Conservation (phyloP, 2,329 filamentous ascomycete genomes). For the Colletotrichum eleusines region DNA sequence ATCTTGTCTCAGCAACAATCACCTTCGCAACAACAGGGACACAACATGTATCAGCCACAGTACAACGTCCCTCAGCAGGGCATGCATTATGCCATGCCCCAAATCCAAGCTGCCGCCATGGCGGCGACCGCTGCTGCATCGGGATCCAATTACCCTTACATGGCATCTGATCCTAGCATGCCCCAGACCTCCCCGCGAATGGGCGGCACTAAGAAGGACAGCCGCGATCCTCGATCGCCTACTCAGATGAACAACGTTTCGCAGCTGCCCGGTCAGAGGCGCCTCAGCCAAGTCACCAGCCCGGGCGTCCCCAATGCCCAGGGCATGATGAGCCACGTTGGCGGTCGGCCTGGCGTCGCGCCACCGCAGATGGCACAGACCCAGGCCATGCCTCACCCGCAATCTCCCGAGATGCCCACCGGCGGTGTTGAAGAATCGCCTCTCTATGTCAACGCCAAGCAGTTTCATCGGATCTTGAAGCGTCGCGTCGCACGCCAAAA, state of each 20-base stretch:
- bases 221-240: slow-evolving; percentile 80
- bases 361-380: slow-evolving; percentile 72
- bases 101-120: slow-evolving; percentile 92
- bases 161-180: slow-evolving; percentile 77
- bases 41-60: slow-evolving; percentile 84
- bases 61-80: slow-evolving; percentile 79
- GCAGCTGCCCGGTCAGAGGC: slow-evolving; percentile 69
- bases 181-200: slow-evolving; percentile 82
- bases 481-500: slow-evolving; percentile 92
- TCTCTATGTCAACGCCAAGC: slow-evolving; percentile 97
- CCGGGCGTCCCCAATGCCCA: slow-evolving; percentile 80
- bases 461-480: slow-evolving; percentile 97
- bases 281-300: slow-evolving; percentile 83
- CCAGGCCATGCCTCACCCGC: slow-evolving; percentile 75
- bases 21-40: slow-evolving; percentile 68
- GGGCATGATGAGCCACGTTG: slow-evolving; percentile 79
- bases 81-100: slow-evolving; percentile 87
- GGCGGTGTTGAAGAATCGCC: slow-evolving; percentile 87
- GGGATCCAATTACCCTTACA: slow-evolving; percentile 80
- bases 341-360: slow-evolving; percentile 61
- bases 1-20: slow-evolving; percentile 83
- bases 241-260: slow-evolving; percentile 74
- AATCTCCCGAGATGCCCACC: slow-evolving; percentile 84
- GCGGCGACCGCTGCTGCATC: slow-evolving; percentile 91
- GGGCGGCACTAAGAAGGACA: slow-evolving; percentile 77